These are phyloP conservation scores for Iris macrosiphon DNA, from an alignment of 106 monocot species.

Conservation along the genomic window DNA sequence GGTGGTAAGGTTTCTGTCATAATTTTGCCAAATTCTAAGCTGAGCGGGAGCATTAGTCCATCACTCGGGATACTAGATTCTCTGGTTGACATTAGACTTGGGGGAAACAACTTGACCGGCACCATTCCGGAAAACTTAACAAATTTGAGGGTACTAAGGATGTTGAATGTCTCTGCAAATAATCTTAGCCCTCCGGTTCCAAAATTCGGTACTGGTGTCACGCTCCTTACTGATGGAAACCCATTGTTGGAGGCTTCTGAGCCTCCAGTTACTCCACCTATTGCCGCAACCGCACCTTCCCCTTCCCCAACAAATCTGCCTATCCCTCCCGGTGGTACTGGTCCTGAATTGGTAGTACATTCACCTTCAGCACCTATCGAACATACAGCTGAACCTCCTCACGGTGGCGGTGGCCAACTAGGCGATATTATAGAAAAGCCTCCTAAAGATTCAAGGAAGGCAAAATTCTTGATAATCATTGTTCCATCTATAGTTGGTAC, in stretches of 20 bases:
- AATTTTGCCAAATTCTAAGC: constrained; percentile 30
- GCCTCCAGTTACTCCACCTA: constrained; percentile 1
- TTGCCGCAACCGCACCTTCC: background rate
- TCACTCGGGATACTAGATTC: constrained; percentile 32
- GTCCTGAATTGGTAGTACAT: background rate
- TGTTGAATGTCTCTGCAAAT: constrained; percentile 48
- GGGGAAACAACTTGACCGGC: constrained; percentile 35
- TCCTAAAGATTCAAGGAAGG: background rate
- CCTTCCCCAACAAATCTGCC: constrained; percentile 5
- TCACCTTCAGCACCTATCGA: background rate
- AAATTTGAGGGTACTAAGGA: constrained; percentile 22
- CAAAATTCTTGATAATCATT: constrained; percentile 6
- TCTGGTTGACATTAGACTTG: constrained; percentile 35
- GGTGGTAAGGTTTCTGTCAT: constrained; percentile 33
- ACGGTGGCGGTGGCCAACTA: background rate
- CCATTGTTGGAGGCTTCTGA: constrained; percentile 22
- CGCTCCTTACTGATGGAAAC: constrained; percentile 28
- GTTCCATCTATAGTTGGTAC: constrained; percentile 14
- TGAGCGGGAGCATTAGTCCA: constrained; percentile 48
- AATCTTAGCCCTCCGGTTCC: constrained; percentile 54
- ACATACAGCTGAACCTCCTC: background rate
- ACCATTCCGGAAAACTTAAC: constrained; percentile 34
- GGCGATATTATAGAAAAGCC: background rate
- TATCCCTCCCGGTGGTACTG: too few species aligned
- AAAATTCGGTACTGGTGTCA: constrained; percentile 30